Conservation (phyloP, 192 early-diverging fungal species). For the Coemansia sp. region DNA sequence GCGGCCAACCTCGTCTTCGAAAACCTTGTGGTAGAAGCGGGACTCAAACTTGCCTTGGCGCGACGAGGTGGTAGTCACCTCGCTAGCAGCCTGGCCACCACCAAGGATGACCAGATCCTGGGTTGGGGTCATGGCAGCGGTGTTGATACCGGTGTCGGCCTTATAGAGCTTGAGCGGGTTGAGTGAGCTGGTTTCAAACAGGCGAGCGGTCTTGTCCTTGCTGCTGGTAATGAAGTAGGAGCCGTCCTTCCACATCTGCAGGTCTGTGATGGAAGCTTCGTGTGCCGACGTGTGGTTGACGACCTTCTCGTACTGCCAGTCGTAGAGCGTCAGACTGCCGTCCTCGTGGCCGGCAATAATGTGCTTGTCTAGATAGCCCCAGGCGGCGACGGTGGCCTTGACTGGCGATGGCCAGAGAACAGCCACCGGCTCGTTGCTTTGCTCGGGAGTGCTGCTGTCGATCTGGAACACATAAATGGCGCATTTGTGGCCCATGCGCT, state of each 20-base stretch:
- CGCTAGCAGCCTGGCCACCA: slow-evolving; percentile 99
- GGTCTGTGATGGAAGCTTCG: slow-evolving; percentile 74
- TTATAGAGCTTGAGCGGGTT: slow-evolving; percentile 80
- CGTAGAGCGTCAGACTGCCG: slow-evolving; percentile 85
- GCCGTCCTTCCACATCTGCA: slow-evolving; percentile 83
- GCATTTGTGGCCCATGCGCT: slow-evolving; percentile 88
- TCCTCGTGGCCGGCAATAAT: slow-evolving; percentile 95
- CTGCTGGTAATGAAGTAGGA: slow-evolving; percentile 84
- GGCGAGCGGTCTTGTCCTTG: slow-evolving; percentile 89
- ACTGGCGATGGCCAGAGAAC: slow-evolving; percentile 71
- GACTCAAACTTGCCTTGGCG: slow-evolving; percentile 97
- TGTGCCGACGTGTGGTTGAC: slow-evolving; percentile 64
- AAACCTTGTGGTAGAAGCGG: slow-evolving; percentile 95
- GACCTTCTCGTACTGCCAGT: slow-evolving; percentile 77
- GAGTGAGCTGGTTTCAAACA: slow-evolving; percentile 86
- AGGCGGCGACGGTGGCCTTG: slow-evolving; percentile 90
- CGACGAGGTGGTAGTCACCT: slow-evolving; percentile 87
- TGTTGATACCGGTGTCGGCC: slow-evolving; percentile 89
- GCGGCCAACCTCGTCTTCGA: slow-evolving; percentile 95
- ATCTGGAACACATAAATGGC: slow-evolving; percentile 84
- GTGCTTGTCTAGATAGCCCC: slow-evolving; percentile 90
- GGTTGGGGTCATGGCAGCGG: slow-evolving; percentile 86
- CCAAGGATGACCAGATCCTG: slow-evolving; percentile 86
- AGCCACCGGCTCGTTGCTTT: slow-evolving; percentile 76
- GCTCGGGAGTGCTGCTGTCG: slow-evolving; percentile 58